Evolutionary conservation across 2,329 filamentous ascomycete genomes (phyloP).

Genomic region (Samsoniella hepiali): DNA sequence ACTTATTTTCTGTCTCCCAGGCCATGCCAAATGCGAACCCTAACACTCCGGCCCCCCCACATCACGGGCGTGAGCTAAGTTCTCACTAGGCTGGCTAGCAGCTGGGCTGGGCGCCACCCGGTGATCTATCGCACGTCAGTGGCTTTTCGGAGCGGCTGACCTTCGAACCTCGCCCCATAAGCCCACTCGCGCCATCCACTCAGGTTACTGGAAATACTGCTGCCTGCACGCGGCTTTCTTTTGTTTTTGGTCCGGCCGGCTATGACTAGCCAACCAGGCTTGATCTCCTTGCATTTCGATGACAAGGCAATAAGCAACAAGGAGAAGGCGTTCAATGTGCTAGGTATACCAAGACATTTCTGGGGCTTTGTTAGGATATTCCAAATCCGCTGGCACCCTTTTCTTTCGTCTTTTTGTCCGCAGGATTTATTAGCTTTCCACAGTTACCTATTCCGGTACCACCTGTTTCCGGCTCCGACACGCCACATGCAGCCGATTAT

Average conservation of each 20-base stretch:
- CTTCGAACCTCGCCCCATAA: not conserved
- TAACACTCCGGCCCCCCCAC: not conserved
- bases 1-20: not conserved
- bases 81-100: not conserved
- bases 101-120: not conserved
- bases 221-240: slow-evolving; percentile 1
- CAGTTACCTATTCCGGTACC: not conserved
- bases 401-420: not conserved
- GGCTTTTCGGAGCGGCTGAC: slow-evolving; percentile 4
- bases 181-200: not conserved
- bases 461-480: not conserved
- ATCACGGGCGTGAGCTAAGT: not conserved
- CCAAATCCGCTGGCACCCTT: not conserved
- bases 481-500: not conserved
- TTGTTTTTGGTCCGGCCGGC: not conserved
- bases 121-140: slow-evolving; percentile 5
- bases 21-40: too few species aligned
- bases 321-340: too few species aligned
- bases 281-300: not conserved
- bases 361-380: not conserved
- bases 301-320: too few species aligned
- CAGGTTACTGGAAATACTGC: slow-evolving; percentile 14
- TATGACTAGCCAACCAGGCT: not conserved
- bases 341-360: too few species aligned
- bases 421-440: too few species aligned